phyloP scores from a whole-genome alignment of 176 grass and related monocot genomes.

The Oryza punctata region DNA sequence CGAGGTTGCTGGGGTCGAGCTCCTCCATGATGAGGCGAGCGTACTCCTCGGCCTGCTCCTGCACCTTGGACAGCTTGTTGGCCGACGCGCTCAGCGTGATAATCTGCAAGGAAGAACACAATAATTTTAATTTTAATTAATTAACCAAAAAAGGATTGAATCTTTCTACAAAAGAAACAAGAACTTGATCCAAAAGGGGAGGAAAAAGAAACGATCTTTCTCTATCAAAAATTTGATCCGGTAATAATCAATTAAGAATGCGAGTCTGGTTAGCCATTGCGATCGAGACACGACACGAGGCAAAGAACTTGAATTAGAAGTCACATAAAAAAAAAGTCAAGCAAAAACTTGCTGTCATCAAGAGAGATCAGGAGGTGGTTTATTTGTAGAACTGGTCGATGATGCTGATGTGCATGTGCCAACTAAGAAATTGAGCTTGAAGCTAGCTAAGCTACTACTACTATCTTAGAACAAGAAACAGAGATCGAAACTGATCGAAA shows the following conservation, averaged over 20 bases:
- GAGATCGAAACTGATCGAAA: background rate
- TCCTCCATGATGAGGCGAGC: conserved; percentile 98
- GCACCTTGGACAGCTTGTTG: conserved; percentile 78
- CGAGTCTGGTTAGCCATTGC: background rate
- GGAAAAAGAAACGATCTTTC: background rate
- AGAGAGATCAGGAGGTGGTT: background rate
- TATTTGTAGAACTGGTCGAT: background rate
- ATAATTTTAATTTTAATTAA: no score
- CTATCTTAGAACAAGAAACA: background rate
- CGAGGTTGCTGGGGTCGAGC: conserved; percentile 73
- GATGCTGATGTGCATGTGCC: conserved; percentile 17
- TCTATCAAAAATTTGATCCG: no score
- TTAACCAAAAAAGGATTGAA: background rate
- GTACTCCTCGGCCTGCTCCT: conserved; percentile 81
- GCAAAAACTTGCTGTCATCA: conserved; percentile 16
- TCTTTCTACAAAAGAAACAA: background rate
- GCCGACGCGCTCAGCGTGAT: conserved; percentile 77
- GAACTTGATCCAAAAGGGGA: background rate
- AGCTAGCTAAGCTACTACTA: background rate
- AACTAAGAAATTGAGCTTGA: background rate
- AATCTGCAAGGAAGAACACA: conserved; percentile 41
- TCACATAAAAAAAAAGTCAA: background rate
- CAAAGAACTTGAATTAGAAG: background rate
- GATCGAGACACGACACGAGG: background rate
- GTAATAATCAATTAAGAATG: background rate